These are phyloP conservation scores for Passalora sequoiae DNA, from an alignment of 2,329 filamentous ascomycete species.

Conservation along the genomic window DNA sequence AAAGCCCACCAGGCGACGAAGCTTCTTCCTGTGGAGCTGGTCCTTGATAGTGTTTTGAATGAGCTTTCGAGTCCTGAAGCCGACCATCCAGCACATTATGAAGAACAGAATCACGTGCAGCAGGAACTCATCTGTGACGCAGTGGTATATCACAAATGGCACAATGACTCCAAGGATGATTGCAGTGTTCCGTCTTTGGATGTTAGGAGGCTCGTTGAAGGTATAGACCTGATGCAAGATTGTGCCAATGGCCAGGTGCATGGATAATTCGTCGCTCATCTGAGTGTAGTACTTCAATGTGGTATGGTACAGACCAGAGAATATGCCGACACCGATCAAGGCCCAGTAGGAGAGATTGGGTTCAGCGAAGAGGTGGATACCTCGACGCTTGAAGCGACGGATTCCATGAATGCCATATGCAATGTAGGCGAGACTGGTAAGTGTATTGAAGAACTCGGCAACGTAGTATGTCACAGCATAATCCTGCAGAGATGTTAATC, in stretches of 20 bases:
- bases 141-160: slow-evolving; percentile 28
- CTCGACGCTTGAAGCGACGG: slow-evolving; percentile 22
- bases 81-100: slow-evolving; percentile 22
- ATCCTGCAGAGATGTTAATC: too few species aligned
- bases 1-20: slow-evolving; percentile 40
- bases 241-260: slow-evolving; percentile 28
- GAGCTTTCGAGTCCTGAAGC: slow-evolving; percentile 15
- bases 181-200: slow-evolving; percentile 22
- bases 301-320: slow-evolving; percentile 23
- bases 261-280: slow-evolving; percentile 28
- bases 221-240: slow-evolving; percentile 24
- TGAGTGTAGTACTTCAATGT: slow-evolving; percentile 28
- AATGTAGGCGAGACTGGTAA: slow-evolving; percentile 26
- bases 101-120: slow-evolving; percentile 27
- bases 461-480: slow-evolving; percentile 23
- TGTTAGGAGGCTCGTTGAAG: slow-evolving; percentile 21
- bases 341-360: slow-evolving; percentile 26
- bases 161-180: slow-evolving; percentile 24
- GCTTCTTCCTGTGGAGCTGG: slow-evolving; percentile 18
- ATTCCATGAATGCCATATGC: slow-evolving; percentile 26
- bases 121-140: slow-evolving; percentile 28
- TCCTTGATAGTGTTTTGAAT: slow-evolving; percentile 20
- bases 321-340: slow-evolving; percentile 25
- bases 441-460: slow-evolving; percentile 28
- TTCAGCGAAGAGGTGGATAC: slow-evolving; percentile 18